Base-by-base conservation (phyloP, 768 basidiomycete genomes). In the Cystofilobasidium bisporidii region DNA sequence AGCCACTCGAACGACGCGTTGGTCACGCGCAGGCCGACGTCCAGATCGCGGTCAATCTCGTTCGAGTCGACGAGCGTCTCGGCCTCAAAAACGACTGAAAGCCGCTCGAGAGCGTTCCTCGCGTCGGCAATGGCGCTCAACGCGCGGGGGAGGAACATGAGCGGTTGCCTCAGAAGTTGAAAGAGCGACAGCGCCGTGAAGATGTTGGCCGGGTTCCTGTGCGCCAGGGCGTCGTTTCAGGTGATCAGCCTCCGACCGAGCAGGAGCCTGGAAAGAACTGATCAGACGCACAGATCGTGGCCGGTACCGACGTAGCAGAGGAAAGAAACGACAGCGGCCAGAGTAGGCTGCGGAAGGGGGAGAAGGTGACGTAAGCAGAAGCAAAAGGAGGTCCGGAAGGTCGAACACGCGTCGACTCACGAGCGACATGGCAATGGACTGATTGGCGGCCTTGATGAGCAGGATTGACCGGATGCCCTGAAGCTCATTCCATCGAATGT, bases 1-100 rank as follows among this genome's bases (percentile, higher is more conserved):
- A 85, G 84, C 87, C 87, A 88, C 73, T 83, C 80, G 72, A 88
- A 87, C 0, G 82, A 81, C 15, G 82, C 85, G 64, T 83, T 76
- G n/a, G 78, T 72, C 9, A 83, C 81, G 0, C 78, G 72, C 14
- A 88, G 71, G 3, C 84, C 86, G 48, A 76, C 74, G 62, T 81
- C 76, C 64, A 83, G 80, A 14, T 74, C 65, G 18, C 76, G 76
- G 71, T 86, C 79, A 48, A 86, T 77, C 9, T 70, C 63, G 58
- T 83, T 74, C 3, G 80, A 72, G 1, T 78, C 77, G 24, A 77
- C 79, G 6, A 75, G 76, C 67, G 80, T 74, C 72, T 86, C 83
- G 0, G 87, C 85, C 45, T 81, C 75, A 72, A 85, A 86, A 1
- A 86, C 77, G 32, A 72, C 72, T 8, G 76, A 74, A 0, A 86